Evolutionary conservation across 345 rosid species (phyloP).

Genomic region (Euphorbia peplus): DNA sequence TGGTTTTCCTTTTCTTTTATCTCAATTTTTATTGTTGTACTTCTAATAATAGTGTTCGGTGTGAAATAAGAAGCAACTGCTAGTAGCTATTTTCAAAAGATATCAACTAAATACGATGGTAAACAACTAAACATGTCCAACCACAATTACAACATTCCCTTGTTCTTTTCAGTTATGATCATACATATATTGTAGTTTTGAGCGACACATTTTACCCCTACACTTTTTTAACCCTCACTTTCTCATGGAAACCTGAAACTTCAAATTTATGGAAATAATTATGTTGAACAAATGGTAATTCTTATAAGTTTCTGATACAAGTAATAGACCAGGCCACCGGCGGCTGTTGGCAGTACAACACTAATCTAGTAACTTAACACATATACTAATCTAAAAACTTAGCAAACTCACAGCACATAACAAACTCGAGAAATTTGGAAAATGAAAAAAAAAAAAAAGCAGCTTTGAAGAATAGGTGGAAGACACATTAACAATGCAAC

Average conservation of each 20-base stretch:
- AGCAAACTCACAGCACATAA: slow-evolving; percentile 13
- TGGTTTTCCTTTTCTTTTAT: no score
- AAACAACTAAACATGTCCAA: no score
- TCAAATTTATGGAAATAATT: background rate
- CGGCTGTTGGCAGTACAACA: slow-evolving; percentile 16
- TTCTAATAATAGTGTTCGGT: no score
- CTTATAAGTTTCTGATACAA: slow-evolving; percentile 16
- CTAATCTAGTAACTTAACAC: slow-evolving; percentile 16
- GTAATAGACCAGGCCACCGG: slow-evolving; percentile 16
- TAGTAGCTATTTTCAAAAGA: no score
- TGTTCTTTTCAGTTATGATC: no score
- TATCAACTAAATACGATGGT: no score
- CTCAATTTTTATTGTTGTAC: no score
- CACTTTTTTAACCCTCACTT: background rate
- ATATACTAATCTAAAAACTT: slow-evolving; percentile 28
- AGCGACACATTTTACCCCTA: background rate
- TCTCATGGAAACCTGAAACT: background rate
- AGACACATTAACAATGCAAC: slow-evolving; percentile 15
- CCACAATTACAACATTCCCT: no score
- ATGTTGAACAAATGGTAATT: slow-evolving; percentile 16
- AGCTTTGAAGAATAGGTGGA: slow-evolving; percentile 8
- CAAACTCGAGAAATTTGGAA: slow-evolving; percentile 13
- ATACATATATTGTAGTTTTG: no score
- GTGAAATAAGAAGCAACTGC: no score
- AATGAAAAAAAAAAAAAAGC: no score